Evolutionary conservation across 1,139 yeast genomes (phyloP).

Genomic region (Geotrichum phurueaensis): DNA sequence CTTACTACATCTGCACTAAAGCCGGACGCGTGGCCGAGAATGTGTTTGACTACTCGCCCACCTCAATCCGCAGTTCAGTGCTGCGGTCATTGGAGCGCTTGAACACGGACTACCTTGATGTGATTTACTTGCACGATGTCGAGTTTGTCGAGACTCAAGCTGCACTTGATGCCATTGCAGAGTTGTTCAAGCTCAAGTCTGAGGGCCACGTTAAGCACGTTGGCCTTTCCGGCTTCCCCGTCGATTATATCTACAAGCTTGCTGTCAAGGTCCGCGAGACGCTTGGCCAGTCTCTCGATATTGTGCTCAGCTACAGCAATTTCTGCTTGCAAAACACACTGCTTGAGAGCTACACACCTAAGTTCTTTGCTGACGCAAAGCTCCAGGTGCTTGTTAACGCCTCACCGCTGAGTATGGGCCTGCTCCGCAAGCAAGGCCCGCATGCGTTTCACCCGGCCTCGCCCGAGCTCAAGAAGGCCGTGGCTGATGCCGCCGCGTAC

Average conservation of each 20-base stretch:
- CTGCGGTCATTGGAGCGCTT: conserved; percentile 60
- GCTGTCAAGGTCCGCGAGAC: conserved; percentile 37
- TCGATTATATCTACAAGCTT: conserved; percentile 46
- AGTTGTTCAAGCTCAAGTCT: conserved; percentile 51
- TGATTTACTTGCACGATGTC: conserved; percentile 82
- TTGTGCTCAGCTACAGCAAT: conserved; percentile 72
- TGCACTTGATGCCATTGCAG: conserved; percentile 57
- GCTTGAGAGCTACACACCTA: conserved; percentile 45
- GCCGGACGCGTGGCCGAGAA: conserved; percentile 69
- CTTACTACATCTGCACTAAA: conserved; percentile 72
- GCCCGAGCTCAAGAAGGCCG: conserved; percentile 49
- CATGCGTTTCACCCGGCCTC: conserved; percentile 79
- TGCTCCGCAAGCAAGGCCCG: conserved; percentile 62
- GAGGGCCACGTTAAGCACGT: conserved; percentile 60
- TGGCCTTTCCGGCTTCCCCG: conserved; percentile 87
- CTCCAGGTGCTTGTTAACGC: conserved; percentile 63
- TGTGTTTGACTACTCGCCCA: conserved; percentile 69
- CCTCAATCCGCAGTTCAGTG: conserved; percentile 57
- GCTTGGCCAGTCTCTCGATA: conserved; percentile 54
- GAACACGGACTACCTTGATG: conserved; percentile 61
- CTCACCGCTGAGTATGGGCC: conserved; percentile 83
- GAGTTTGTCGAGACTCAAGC: conserved; percentile 63
- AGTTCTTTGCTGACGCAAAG: conserved; percentile 49
- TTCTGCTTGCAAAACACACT: conserved; percentile 75
- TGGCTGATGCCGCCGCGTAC: conserved; percentile 47